Percentiles rank a stretch among this genome's conserved stretches.
These are phyloP conservation scores for Spongispora temasekensis DNA, from an alignment of 1,284 basidiomycete genomes.

Conservation along the genomic window DNA sequence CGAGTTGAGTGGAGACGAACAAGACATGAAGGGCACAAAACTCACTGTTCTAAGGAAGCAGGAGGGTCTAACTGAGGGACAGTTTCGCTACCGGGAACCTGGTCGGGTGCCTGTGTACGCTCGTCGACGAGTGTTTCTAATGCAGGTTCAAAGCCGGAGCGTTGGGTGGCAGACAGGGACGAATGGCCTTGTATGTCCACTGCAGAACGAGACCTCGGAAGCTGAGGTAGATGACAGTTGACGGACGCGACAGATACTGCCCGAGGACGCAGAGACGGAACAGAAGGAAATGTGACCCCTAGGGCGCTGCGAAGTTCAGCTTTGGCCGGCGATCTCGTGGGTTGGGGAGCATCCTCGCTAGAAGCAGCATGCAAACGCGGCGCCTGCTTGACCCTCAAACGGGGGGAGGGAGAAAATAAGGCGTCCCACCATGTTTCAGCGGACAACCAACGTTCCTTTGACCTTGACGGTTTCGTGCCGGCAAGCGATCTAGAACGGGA, in stretches of 20 bases:
- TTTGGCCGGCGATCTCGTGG: slow-evolving; percentile 48
- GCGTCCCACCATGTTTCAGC: slow-evolving; percentile 82
- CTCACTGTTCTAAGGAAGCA: slow-evolving; percentile 62
- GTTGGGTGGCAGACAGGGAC: slow-evolving; percentile 7
- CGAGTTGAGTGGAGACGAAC: background rate
- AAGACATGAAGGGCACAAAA: slow-evolving; percentile 13
- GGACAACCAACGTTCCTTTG: slow-evolving; percentile 63
- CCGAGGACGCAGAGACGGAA: slow-evolving; percentile 19
- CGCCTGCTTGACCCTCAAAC: slow-evolving; percentile 49
- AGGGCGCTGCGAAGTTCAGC: slow-evolving; percentile 1
- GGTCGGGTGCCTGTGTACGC: slow-evolving; percentile 19
- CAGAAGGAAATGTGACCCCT: slow-evolving; percentile 10
- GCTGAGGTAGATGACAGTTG: slow-evolving; percentile 30
- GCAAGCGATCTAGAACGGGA: slow-evolving; percentile 14
- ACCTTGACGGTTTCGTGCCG: slow-evolving; percentile 14
- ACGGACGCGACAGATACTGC: slow-evolving; percentile 17
- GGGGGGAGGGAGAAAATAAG: slow-evolving; percentile 68
- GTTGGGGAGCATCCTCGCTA: slow-evolving; percentile 49
- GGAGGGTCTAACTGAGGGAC: slow-evolving; percentile 58
- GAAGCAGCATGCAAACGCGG: slow-evolving; percentile 7
- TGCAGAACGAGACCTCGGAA: slow-evolving; percentile 52
- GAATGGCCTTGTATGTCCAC: slow-evolving; percentile 32
- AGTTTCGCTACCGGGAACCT: slow-evolving; percentile 42
- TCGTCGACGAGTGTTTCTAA: slow-evolving; percentile 22
- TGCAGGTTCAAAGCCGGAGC: slow-evolving; percentile 21